Evolutionary conservation across 768 basidiomycete genomes (phyloP), one percentile per base, ranked within the genome.

Genomic region (Coprinopsis marcescibilis): DNA sequence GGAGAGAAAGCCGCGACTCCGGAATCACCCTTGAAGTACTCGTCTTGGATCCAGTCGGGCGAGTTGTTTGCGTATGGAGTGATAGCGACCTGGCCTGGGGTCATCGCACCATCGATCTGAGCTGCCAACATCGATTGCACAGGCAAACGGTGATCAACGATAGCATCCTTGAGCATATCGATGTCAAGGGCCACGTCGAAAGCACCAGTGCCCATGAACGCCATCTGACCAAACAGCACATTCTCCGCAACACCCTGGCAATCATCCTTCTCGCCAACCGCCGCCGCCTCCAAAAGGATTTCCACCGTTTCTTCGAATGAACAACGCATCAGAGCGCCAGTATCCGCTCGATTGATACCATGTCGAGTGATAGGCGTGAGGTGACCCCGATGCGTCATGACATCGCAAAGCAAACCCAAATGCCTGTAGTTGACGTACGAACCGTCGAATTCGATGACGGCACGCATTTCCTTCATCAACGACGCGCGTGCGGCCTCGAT

Each of bases 291-390:
- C 86, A 98, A 94, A 46, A 99, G 67, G 57, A 98, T 97, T 63
- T 99, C 96, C 51, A 99, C 96, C 2, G 96, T 99, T 72, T 98
- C 96, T 65, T 99, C 96, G 75, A 99, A 99, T 1, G 96, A 98
- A 65, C 92, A 98, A 41, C 96, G 76, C 86, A 98, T 98, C 44
- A 99, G 74, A 3, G 96, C 95, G 15, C 96, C 96, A n/a, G 96
- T 97, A 57, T 99, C 96, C 20, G 94, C 87, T 39, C 96, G 85
- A 67, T 99, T 99, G 67, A 99, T 99, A 64, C 96, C 96, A 59
- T 99, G 96, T 30, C 96, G 92, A 44, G 96, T 99, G 67, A 99
- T 99, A 3, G 94, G 90, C 94, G 97, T 98, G 40, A 99, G 76
- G 2, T 77, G 62, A 21, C 96, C 96, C 34, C 91, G 88, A 59